Evolutionary conservation across 495 filamentous ascomycete species (phyloP).

Genomic region (Pseudevernia furfuracea): DNA sequence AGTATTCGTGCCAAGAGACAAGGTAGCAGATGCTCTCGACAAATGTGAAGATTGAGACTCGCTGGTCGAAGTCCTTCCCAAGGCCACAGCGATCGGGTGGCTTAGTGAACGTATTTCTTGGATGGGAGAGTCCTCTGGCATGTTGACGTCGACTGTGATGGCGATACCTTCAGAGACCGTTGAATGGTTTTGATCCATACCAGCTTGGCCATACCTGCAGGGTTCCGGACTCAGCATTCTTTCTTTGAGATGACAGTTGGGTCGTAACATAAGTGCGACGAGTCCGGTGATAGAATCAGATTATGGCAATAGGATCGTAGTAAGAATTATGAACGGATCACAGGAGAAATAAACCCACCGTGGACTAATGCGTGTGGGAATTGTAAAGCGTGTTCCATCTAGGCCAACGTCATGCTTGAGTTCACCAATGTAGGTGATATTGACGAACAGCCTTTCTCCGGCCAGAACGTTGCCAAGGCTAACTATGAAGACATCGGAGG

Average conservation of each 20-base stretch:
- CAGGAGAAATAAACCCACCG: conserved; percentile 31
- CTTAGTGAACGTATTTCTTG: conserved; percentile 54
- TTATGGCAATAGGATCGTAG: neutral
- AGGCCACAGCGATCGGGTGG: conserved; percentile 56
- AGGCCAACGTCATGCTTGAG: conserved; percentile 57
- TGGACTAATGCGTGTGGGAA: conserved; percentile 55
- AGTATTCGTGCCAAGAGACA: conserved; percentile 36
- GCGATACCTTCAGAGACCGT: conserved; percentile 36
- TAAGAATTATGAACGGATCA: neutral
- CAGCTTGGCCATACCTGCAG: conserved; percentile 35
- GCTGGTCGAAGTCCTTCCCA: conserved; percentile 49
- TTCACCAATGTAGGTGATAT: conserved; percentile 58
- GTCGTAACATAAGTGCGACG: neutral
- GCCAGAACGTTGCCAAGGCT: conserved; percentile 57
- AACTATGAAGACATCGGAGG: conserved; percentile 57
- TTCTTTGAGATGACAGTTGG: neutral
- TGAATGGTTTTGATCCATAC: neutral
- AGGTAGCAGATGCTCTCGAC: conserved; percentile 51
- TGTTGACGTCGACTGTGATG: conserved; percentile 53
- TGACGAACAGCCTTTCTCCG: conserved; percentile 43
- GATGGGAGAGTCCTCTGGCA: conserved; percentile 48
- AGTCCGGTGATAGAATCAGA: neutral
- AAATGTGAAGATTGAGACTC: conserved; percentile 41
- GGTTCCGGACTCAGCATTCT: neutral
- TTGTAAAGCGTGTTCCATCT: conserved; percentile 56